Evolutionary conservation across 345 rosid genomes (phyloP).

Genomic region (Boechera stricta): DNA sequence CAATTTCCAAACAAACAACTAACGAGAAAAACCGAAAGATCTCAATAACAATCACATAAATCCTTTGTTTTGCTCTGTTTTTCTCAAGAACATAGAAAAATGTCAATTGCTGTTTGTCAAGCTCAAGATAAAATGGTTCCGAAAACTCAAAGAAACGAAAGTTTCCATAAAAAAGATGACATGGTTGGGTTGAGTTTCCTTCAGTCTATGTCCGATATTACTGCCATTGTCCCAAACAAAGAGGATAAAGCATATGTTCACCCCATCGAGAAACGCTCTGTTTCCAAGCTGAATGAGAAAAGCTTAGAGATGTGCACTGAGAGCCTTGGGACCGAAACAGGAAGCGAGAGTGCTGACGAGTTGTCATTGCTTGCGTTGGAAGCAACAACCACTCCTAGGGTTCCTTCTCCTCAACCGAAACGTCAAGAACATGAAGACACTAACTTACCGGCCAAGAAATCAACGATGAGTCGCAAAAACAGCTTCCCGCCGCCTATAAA

Average conservation of each 20-base stretch:
- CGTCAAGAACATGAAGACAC: slow-evolving; percentile 11
- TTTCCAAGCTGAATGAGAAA: slow-evolving; percentile 58
- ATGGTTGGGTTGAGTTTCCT: slow-evolving; percentile 64
- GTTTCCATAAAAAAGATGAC: slow-evolving; percentile 28
- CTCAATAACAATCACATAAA: neutral
- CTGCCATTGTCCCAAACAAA: slow-evolving; percentile 30
- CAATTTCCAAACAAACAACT: neutral
- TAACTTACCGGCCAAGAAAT: slow-evolving; percentile 5
- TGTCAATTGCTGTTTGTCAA: slow-evolving; percentile 27
- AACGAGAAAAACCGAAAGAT: slow-evolving; percentile 27
- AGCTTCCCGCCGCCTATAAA: slow-evolving; percentile 88
- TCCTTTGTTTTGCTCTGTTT: slow-evolving; percentile 18
- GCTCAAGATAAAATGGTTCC: slow-evolving; percentile 9
- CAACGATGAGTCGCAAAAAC: slow-evolving; percentile 41
- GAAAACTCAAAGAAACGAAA: slow-evolving; percentile 17
- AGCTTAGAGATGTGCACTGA: slow-evolving; percentile 96
- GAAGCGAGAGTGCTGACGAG: slow-evolving; percentile 57
- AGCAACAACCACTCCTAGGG: slow-evolving; percentile 31
- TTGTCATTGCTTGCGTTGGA: slow-evolving; percentile 47
- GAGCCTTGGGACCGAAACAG: slow-evolving; percentile 84
- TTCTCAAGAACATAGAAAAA: slow-evolving; percentile 16
- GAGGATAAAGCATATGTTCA: slow-evolving; percentile 55
- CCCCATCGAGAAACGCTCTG: slow-evolving; percentile 59
- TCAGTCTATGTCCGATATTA: slow-evolving; percentile 46
- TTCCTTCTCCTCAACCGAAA: slow-evolving; percentile 26